A percentile compares a stretch with the other conserved stretches of the same genome.
These are phyloP conservation scores for Trichosanthes cucumerina DNA, from an alignment of 306 rosid species.

Conservation along the genomic window DNA sequence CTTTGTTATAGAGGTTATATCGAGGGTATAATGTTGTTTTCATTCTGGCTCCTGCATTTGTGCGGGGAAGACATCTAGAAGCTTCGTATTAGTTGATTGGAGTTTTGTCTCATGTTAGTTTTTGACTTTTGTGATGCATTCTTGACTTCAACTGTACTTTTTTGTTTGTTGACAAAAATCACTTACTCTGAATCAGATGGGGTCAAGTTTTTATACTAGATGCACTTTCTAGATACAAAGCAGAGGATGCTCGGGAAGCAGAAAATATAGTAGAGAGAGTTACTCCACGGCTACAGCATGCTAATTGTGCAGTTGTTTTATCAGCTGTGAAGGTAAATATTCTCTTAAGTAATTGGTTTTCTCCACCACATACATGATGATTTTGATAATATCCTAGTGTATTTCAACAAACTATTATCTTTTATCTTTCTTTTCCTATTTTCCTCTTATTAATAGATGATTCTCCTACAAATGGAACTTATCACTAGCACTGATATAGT, in stretches of 20 bases:
- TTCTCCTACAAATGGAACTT: constrained; percentile 99
- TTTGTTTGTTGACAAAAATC: neutral
- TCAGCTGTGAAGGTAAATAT: constrained; percentile 89
- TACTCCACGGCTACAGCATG: constrained; percentile 95
- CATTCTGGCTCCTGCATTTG: neutral
- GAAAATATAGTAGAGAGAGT: constrained; percentile 97
- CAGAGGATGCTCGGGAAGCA: constrained; percentile 95
- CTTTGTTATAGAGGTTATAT: neutral
- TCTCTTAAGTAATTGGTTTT: constrained; percentile 5
- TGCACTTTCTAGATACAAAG: constrained; percentile 94
- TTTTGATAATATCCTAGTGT: neutral
- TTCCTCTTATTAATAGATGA: constrained; percentile 55
- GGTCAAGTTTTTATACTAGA: constrained; percentile 98
- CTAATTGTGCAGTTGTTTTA: constrained; percentile 96
- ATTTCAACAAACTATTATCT: neutral
- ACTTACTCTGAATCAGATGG: constrained; percentile 46
- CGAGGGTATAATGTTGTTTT: neutral
- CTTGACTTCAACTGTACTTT: neutral
- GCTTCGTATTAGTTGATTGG: neutral
- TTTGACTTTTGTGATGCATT: neutral
- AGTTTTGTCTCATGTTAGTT: neutral
- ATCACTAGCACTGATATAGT: constrained; percentile 91
- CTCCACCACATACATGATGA: constrained; percentile 4
- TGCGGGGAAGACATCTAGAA: neutral
- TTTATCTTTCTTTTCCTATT: constrained; percentile 15